phyloP scores from a whole-genome alignment of 129 eudicot species.

The Arctium minus region DNA sequence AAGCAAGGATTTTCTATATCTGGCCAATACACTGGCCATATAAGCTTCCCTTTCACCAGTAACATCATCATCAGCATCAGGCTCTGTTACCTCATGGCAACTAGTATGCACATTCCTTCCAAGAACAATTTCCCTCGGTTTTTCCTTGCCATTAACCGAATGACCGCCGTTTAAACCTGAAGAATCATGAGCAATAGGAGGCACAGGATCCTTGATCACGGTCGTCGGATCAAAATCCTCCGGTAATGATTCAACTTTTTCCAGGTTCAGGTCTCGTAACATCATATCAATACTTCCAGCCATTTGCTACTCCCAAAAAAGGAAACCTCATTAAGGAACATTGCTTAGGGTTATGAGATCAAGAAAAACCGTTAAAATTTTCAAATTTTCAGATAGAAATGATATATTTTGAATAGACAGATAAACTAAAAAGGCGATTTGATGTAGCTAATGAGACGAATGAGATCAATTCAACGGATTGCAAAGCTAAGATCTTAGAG shows the following conservation, averaged over 20 bases:
- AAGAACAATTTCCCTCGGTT: slow-evolving; percentile 66
- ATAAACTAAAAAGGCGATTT: not conserved
- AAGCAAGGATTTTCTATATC: slow-evolving; percentile 67
- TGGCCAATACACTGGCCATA: slow-evolving; percentile 88
- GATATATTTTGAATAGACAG: not conserved
- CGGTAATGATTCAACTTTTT: slow-evolving; percentile 31
- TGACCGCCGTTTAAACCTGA: slow-evolving; percentile 23
- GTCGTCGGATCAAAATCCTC: slow-evolving; percentile 52
- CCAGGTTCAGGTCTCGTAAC: slow-evolving; percentile 28
- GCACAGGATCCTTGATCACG: slow-evolving; percentile 44
- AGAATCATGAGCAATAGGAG: slow-evolving; percentile 28
- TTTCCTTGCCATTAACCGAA: slow-evolving; percentile 25
- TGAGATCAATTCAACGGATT: not conserved
- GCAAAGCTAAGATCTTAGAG: not conserved
- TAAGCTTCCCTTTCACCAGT: slow-evolving; percentile 94
- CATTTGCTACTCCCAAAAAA: slow-evolving; percentile 17
- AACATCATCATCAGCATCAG: slow-evolving; percentile 80
- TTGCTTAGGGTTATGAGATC: not conserved
- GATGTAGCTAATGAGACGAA: slow-evolving; percentile 1
- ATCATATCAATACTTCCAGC: slow-evolving; percentile 38
- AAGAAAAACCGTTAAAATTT: not conserved
- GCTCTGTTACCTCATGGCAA: slow-evolving; percentile 79
- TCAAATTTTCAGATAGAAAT: not conserved
- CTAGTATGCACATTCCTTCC: slow-evolving; percentile 84
- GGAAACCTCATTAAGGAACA: not conserved